Base-by-base conservation (phyloP, 768 basidiomycete genomes). In the Neoboletus brunneissimus region DNA sequence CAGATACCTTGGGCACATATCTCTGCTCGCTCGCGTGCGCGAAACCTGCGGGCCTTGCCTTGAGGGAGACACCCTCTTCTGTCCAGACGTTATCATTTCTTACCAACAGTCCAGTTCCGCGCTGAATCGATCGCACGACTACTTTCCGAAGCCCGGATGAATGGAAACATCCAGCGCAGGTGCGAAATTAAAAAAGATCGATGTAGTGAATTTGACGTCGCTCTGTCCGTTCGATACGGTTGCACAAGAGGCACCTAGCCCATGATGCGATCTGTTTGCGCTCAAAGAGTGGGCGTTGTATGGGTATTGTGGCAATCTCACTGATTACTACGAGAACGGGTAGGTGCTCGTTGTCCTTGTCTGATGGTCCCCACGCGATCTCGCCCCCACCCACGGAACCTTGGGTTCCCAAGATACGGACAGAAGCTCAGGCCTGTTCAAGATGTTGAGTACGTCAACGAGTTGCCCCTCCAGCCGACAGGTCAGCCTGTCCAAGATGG, bases 381-480 rank as follows among this genome's bases (percentile, higher is more conserved):
- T 31, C 11, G 2, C 15, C 7, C 11, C 12, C 29, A 20, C 13
- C 8, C 22, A 11, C 41, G 42, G 25, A 23, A 43, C 12, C 1
- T 12, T 0, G n/a, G 6, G 1, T 13, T 22, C 35, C 43, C 10
- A 58, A 87, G 87, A n/a, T 82, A 88, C 54, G 90, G 89, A 12
- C 81, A 84, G 54, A 63, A 67, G 1, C 77, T 90, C 0, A 89
- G 90, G 0, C 83, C 72, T 2, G 84, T 91, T 8, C 89, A 90
- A 67, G 90, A 90, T 29, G 86, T 93, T 3, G 93, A 92, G 3
- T 94, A 89, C 70, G 76, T 89, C 65, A 93, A 93, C 69, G 93
- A 94, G 72, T 81, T 95, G 22, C 73, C 94, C 23, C 89, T 91
- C 1, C 82, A 92, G 10, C 77, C 94, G 44, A 89, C 87, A 0